Evolutionary conservation across 2,329 filamentous ascomycete genomes (phyloP).

Genomic region (Onygena corvina): DNA sequence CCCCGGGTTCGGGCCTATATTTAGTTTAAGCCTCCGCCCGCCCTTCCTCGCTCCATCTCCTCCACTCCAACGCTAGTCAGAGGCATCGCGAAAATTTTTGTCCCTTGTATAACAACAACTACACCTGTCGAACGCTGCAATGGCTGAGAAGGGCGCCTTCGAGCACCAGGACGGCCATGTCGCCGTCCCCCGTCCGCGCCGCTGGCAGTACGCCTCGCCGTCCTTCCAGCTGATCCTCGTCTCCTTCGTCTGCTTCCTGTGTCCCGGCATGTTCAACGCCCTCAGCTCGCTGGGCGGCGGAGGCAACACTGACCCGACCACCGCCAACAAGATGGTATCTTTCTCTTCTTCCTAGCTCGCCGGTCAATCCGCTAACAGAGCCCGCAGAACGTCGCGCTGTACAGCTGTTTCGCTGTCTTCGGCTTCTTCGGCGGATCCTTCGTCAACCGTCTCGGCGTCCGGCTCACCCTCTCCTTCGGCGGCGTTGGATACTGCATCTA

Average conservation of each 20-base stretch:
- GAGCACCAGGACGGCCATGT: constrained; percentile 43
- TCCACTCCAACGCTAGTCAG: too few relatives aligned
- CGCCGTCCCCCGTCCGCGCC: constrained; percentile 49
- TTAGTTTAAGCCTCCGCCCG: neutral
- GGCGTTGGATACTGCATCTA: constrained; percentile 41
- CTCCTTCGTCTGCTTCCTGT: constrained; percentile 57
- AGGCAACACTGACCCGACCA: constrained; percentile 46
- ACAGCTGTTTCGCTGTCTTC: constrained; percentile 57
- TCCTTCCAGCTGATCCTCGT: constrained; percentile 61
- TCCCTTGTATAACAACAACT: too few relatives aligned
- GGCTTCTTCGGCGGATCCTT: constrained; percentile 50
- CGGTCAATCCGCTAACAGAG: neutral
- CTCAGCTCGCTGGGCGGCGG: constrained; percentile 53
- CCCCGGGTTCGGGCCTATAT: neutral
- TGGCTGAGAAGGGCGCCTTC: too few relatives aligned
- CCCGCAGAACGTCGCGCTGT: constrained; percentile 54
- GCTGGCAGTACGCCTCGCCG: constrained; percentile 66
- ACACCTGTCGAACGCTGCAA: too few relatives aligned
- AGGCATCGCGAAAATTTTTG: too few relatives aligned
- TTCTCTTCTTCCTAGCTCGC: neutral
- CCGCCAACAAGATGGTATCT: constrained; percentile 44
- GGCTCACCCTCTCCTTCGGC: constrained; percentile 34
- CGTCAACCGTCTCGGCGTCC: constrained; percentile 35
- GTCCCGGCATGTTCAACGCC: constrained; percentile 62
- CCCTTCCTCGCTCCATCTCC: neutral